These are phyloP conservation scores for Xylariaceae sp. DNA, from an alignment of 2,329 filamentous ascomycete species.

Conservation along the genomic window DNA sequence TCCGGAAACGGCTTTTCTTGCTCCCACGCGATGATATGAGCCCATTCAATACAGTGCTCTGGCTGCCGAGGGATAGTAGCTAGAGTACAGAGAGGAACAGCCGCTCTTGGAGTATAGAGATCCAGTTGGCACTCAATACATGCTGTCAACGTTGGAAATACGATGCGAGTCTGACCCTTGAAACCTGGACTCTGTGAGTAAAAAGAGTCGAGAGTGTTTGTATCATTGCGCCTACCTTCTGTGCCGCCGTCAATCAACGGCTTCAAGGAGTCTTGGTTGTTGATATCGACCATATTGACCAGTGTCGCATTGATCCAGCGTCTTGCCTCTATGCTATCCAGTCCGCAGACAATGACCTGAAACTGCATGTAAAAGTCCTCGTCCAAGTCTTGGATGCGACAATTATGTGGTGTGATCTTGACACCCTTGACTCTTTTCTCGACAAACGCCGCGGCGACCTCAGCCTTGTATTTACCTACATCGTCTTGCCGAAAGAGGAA, in stretches of 20 bases:
- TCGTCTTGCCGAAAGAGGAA: conserved; percentile 91
- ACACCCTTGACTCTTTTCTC: conserved; percentile 85
- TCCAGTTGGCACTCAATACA: conserved; percentile 98
- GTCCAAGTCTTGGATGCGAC: conserved; percentile 94
- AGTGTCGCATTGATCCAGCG: conserved; percentile 97
- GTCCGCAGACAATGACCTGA: conserved; percentile 83
- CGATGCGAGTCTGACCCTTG: conserved; percentile 92
- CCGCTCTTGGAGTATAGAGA: conserved; percentile 96
- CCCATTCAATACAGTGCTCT: conserved; percentile 98
- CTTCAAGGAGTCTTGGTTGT: conserved; percentile 80
- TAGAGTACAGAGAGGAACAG: conserved; percentile 92
- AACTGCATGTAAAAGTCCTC: conserved; percentile 97
- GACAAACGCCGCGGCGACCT: conserved; percentile 87
- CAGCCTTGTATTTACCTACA: conserved; percentile 89
- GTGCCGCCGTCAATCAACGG: conserved; percentile 95
- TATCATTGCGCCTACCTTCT: conserved; percentile 53
- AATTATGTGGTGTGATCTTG: conserved; percentile 88
- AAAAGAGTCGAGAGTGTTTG: background rate
- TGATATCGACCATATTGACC: conserved; percentile 80
- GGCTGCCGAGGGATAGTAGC: conserved; percentile 95
- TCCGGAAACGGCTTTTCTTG: conserved; percentile 73
- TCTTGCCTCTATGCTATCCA: conserved; percentile 96
- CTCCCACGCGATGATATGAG: conserved; percentile 96
- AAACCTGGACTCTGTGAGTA: conserved; percentile 55
- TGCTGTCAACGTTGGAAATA: conserved; percentile 85